These are phyloP conservation scores for Termitomyces sp. DNA, from an alignment of 768 basidiomycete genomes.

Conservation along the genomic window DNA sequence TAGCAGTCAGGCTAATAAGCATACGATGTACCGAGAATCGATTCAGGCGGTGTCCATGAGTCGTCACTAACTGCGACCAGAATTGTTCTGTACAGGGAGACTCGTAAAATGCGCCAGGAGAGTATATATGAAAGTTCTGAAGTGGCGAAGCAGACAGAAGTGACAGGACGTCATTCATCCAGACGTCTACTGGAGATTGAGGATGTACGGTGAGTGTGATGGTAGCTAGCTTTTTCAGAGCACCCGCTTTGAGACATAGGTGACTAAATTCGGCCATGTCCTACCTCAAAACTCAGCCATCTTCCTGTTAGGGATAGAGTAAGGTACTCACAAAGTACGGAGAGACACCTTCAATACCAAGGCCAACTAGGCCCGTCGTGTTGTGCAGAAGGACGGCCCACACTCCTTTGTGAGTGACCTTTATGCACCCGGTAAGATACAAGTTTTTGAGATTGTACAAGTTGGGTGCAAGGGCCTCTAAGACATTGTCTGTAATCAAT, in stretches of 20 bases:
- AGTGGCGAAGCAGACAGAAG: conserved; percentile 31
- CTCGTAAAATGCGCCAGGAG: conserved; percentile 36
- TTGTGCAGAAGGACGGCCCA: conserved; percentile 44
- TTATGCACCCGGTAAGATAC: conserved; percentile 62
- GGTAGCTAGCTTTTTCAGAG: conserved; percentile 42
- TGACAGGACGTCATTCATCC: conserved; percentile 29
- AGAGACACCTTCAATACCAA: conserved; percentile 63
- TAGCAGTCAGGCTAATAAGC: conserved; percentile 42
- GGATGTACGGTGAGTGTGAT: conserved; percentile 53
- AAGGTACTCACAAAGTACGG: conserved; percentile 44
- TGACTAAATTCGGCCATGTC: conserved; percentile 44
- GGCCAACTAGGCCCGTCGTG: conserved; percentile 38
- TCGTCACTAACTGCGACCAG: conserved; percentile 42
- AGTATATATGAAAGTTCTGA: conserved; percentile 59
- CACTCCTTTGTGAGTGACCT: conserved; percentile 59
- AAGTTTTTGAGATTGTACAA: conserved; percentile 51
- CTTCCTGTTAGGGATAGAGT: neutral
- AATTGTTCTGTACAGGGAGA: conserved; percentile 39
- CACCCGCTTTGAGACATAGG: conserved; percentile 26
- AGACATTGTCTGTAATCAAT: conserved; percentile 50
- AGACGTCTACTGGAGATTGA: conserved; percentile 30
- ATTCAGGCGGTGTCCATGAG: conserved; percentile 47
- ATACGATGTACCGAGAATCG: conserved; percentile 64
- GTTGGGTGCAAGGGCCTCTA: conserved; percentile 44
- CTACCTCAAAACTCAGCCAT: conserved; percentile 26